Conservation (phyloP, 495 filamentous ascomycete genomes). For the Viridothelium virens region DNA sequence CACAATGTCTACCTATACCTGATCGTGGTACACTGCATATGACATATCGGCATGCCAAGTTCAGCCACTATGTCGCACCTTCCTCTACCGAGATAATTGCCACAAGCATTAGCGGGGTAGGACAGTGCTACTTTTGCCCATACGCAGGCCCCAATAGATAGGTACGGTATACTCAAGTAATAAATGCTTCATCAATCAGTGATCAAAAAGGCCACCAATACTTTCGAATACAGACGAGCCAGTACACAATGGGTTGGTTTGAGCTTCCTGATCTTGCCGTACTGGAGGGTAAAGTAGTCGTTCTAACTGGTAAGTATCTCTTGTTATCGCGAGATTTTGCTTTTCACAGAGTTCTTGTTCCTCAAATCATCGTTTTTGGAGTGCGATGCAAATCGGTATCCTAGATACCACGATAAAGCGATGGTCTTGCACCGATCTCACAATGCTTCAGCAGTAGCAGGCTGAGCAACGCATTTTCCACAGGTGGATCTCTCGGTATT, state of each 20-base stretch:
- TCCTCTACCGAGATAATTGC: too few relatives aligned
- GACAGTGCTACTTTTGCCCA: too few relatives aligned
- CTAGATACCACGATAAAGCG: too few relatives aligned
- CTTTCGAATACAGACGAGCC: not conserved
- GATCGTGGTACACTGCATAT: too few relatives aligned
- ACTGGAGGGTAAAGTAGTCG: conserved; percentile 21
- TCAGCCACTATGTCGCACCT: too few relatives aligned
- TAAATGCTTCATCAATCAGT: not conserved
- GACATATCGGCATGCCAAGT: too few relatives aligned
- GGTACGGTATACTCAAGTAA: not conserved
- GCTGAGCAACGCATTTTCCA: not conserved
- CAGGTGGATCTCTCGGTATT: conserved; percentile 21
- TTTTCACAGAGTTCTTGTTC: too few relatives aligned
- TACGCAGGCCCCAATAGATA: too few relatives aligned
- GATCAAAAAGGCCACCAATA: not conserved
- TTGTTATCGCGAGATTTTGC: too few relatives aligned
- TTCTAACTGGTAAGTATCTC: conserved; percentile 16
- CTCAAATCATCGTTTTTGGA: too few relatives aligned
- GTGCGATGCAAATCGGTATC: too few relatives aligned
- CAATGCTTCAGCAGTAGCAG: not conserved
- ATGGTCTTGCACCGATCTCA: not conserved
- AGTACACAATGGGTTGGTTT: conserved; percentile 19
- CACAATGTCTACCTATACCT: too few relatives aligned
- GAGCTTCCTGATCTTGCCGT: conserved; percentile 2
- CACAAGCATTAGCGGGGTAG: not conserved